Evolutionary conservation across 768 basidiomycete species (phyloP), one percentile per base, ranked within the genome.

Genomic region (Amanita jacksonii): DNA sequence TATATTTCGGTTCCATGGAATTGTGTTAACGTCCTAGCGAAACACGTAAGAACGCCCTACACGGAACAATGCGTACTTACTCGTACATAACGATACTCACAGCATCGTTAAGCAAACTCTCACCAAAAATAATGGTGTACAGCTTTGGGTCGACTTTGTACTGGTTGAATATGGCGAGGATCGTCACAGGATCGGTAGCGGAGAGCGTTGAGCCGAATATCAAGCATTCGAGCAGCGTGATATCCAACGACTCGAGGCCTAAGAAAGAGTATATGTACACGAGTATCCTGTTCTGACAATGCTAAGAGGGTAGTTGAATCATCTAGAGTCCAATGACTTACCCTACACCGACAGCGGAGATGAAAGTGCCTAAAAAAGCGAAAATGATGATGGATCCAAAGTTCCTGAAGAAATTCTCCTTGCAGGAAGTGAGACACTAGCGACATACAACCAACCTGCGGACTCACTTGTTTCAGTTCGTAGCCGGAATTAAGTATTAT

Each of bases 11-110:
- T 73, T 4, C 90, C 89, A 53, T 93, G 89, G 62, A 97, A 97
- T 57, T 82, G 86, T 6, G 85, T 83, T 41, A 97, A 68, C 0
- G 94, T 97, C 62, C 92, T 97, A 55, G 19, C 22, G 3, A 22
- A 30, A n/a, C n/a, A 28, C 4, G 22, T 13, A 18, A 27, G 44
- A 9, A 32, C 38, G 30, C 41, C 18, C 28, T 38, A 12, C 15
- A 22, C 28, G 18, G 2, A 37, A 33, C 33, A 28, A 22, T 15
- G 12, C 25, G 22, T 48, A 85, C 92, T 72, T 61, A 97, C 92
- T 99, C 96, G 64, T 98, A 98, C 87, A 99, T 92, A 62, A 98
- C 93, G 69, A 98, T 98, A 74, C 89, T 91, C 57, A 98, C 96
- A 15, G 96, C 96, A 70, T 99, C 96, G 65, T 99, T 99, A 48